Base-by-base conservation (phyloP, 169 alveolate genomes). In the Cryptosporidium felis region DNA sequence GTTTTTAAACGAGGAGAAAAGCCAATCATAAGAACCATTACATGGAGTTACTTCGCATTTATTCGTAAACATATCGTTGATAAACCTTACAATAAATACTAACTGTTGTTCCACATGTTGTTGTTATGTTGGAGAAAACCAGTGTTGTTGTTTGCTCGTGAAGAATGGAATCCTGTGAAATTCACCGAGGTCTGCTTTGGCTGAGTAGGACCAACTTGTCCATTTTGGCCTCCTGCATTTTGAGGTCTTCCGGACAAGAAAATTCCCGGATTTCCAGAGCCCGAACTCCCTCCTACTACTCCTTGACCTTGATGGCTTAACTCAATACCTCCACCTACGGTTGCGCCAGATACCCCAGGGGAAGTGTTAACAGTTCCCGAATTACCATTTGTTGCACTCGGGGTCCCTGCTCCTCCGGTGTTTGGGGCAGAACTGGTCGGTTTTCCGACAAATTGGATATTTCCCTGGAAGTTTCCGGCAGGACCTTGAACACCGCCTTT, bases 101-200 rank as follows among this genome's bases (percentile, higher is more conserved):
- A 53, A 51, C 32, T 51, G 56, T 74, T 74, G 28, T 74, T 74
- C 85, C 85, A 74, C 85, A 74, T 56, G 40, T 49, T 49, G 14
- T 74, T 74, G 30, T 58, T 49, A 21, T 74, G 66, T 51, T 49
- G 85, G 0, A 74, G 66, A 49, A 74, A 74, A 2, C 81, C 62
- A 65, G 59, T n/a, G 36, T 44, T 65, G 21, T 41, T 41, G 21
- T 53, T 32, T 14, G 85, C 56, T 56, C 85, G 51, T 10, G 65
- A 53, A 0, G 85, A 74, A 9, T 74, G 85, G 42, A 74, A 74
- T 5, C 85, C 67, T 18, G 85, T 38, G 66, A 74, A 74, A 18
- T 58, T 58, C 3, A 74, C 85, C 6, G 85, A 42, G 16, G 79
- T 5, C 18, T 60, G 79, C 21, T 60, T 60, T 18, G 47, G 23